These are phyloP conservation scores for Dictyostelium capitatum DNA, from an alignment of 78 protist species.

Conservation along the genomic window DNA sequence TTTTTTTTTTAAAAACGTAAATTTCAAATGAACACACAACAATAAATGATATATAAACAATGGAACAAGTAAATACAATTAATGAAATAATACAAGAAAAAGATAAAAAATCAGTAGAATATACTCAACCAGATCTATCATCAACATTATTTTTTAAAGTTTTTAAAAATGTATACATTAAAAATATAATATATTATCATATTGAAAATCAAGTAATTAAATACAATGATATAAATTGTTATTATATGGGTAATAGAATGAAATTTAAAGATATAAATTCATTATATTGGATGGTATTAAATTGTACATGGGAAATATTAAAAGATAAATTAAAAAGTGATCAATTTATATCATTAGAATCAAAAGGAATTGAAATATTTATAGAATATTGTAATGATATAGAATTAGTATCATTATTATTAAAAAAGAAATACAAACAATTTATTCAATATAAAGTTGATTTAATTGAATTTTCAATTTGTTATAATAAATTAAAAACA, in stretches of 20 bases:
- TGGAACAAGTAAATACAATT: too few relatives aligned
- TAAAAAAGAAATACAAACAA: neutral
- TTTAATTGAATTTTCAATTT: neutral
- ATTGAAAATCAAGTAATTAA: neutral
- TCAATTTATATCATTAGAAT: neutral
- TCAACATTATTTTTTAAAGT: neutral
- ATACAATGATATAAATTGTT: neutral
- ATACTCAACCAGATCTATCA: too few relatives aligned
- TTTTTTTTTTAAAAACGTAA: too few relatives aligned
- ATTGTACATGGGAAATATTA: neutral
- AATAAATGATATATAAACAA: too few relatives aligned
- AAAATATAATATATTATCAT: neutral
- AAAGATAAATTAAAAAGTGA: neutral
- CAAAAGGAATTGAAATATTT: neutral
- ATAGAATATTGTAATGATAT: neutral
- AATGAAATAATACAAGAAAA: too few relatives aligned
- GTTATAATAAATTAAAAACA: neutral
- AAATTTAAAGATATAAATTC: slow-evolving; percentile 4
- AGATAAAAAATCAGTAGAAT: too few relatives aligned
- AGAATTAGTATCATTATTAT: neutral
- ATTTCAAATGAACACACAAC: too few relatives aligned
- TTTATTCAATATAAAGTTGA: neutral
- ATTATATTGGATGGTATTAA: neutral
- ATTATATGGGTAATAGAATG: neutral
- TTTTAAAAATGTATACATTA: neutral